Conservation (phyloP, 169 alveolate genomes). For the Plasmodium ovale region DNA sequence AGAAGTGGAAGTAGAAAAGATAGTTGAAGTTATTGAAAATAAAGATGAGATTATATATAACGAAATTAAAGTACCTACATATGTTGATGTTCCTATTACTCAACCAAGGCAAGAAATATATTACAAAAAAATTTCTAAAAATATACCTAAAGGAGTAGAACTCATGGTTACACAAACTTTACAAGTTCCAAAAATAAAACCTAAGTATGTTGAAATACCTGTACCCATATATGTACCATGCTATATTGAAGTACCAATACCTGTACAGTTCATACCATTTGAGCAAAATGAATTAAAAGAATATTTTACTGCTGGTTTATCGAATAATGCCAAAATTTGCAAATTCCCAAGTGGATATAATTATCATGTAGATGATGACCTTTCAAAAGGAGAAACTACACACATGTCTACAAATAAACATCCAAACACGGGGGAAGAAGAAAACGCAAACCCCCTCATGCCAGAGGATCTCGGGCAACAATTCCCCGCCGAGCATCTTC, state of each 20-base stretch:
- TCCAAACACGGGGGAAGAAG: too few relatives aligned
- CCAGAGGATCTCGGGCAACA: too few relatives aligned
- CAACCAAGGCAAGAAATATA: constrained; percentile 59
- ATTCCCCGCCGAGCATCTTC: too few relatives aligned
- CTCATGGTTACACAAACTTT: constrained; percentile 15
- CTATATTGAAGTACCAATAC: constrained; percentile 71
- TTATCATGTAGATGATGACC: too few relatives aligned
- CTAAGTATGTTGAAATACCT: constrained; percentile 59
- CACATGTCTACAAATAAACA: too few relatives aligned
- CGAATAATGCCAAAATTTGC: neutral
- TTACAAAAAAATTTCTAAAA: constrained; percentile 12
- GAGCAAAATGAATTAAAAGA: constrained; percentile 20
- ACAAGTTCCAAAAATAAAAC: constrained; percentile 42
- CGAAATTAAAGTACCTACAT: constrained; percentile 27
- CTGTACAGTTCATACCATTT: constrained; percentile 51
- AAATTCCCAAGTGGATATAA: constrained; percentile 17
- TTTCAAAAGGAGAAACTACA: too few relatives aligned
- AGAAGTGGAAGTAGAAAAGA: constrained; percentile 24
- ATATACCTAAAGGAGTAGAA: constrained; percentile 56
- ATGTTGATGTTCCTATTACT: constrained; percentile 26
- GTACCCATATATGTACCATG: constrained; percentile 63
- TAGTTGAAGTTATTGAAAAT: constrained; percentile 16
- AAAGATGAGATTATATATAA: constrained; percentile 25
- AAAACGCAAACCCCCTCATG: too few relatives aligned
- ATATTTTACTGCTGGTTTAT: constrained; percentile 23